Percentiles rank a stretch among this genome's conserved stretches.
These are phyloP conservation scores for Amaranthus hypochondriacus DNA, from an alignment of 148 eudicot genomes.

Conservation along the genomic window DNA sequence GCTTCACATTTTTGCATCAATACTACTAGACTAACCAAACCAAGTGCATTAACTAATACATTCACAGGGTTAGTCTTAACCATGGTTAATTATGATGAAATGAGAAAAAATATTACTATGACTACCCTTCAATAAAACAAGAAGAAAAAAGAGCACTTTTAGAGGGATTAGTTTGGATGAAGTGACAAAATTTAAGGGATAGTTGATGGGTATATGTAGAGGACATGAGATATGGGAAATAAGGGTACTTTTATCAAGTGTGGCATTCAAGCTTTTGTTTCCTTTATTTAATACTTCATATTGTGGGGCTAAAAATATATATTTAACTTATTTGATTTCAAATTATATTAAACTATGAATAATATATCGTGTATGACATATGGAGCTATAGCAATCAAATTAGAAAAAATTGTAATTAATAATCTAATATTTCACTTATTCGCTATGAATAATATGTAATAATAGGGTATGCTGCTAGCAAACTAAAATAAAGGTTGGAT, in stretches of 20 bases:
- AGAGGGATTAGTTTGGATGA: slow-evolving; percentile 1
- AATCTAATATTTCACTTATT: too few species aligned
- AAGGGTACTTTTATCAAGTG: slow-evolving; percentile 37
- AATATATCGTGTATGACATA: too few species aligned
- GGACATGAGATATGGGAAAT: not conserved
- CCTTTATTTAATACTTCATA: slow-evolving; percentile 20
- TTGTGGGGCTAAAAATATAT: not conserved
- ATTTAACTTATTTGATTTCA: too few species aligned
- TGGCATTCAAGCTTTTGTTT: slow-evolving; percentile 49
- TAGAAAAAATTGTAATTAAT: too few species aligned
- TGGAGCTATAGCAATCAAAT: too few species aligned
- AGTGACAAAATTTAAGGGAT: not conserved
- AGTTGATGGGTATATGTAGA: slow-evolving; percentile 53
- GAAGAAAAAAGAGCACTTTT: not conserved
- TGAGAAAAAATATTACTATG: not conserved
- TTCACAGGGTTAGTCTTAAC: slow-evolving; percentile 3
- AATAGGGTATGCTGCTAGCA: too few species aligned
- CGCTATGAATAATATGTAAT: too few species aligned
- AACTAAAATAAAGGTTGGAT: too few species aligned
- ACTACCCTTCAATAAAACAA: not conserved
- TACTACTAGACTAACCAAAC: slow-evolving; percentile 36
- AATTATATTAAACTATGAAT: too few species aligned
- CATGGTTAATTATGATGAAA: not conserved
- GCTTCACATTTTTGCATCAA: slow-evolving; percentile 45
- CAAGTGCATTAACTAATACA: slow-evolving; percentile 26